phyloP scores from a whole-genome alignment of 495 filamentous ascomycete genomes.

The Emericellopsis terricola region DNA sequence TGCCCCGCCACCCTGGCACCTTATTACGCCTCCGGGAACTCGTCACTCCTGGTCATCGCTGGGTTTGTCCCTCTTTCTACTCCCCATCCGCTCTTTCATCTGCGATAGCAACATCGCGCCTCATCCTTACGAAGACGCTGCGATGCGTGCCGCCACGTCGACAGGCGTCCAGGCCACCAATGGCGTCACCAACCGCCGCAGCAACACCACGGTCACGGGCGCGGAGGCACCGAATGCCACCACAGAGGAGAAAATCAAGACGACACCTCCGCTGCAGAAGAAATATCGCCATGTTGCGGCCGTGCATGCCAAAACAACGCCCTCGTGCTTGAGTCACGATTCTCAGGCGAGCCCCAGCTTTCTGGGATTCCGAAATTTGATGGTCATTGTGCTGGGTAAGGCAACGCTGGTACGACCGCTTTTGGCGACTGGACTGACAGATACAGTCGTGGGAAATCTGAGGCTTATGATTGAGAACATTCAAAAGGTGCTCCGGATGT shows the following conservation, averaged over 20 bases:
- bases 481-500: slow-evolving; percentile 53
- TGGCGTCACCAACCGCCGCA: slow-evolving; percentile 1
- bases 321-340: slow-evolving; percentile 78
- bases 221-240: slow-evolving; percentile 4
- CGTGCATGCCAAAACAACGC: slow-evolving; percentile 49
- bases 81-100: too few relatives aligned
- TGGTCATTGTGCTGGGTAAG: slow-evolving; percentile 81
- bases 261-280: slow-evolving; percentile 10
- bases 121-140: too few relatives aligned
- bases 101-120: too few relatives aligned
- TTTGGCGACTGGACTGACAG: background rate
- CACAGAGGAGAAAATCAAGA: slow-evolving; percentile 8
- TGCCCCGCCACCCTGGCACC: too few relatives aligned
- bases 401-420: slow-evolving; percentile 1
- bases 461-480: slow-evolving; percentile 92
- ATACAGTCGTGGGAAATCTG: slow-evolving; percentile 72
- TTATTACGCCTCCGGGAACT: too few relatives aligned
- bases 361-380: slow-evolving; percentile 83
- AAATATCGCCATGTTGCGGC: slow-evolving; percentile 84
- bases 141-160: too few relatives aligned
- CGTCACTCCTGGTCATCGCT: too few relatives aligned
- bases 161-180: slow-evolving; percentile 1
- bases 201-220: slow-evolving; percentile 1
- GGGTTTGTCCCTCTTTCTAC: too few relatives aligned
- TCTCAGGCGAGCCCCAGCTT: slow-evolving; percentile 59